A percentile compares a stretch with the other conserved stretches of the same genome.
These are phyloP conservation scores for Hypocrella siamensis DNA, from an alignment of 2,329 filamentous ascomycete genomes.

Conservation along the genomic window DNA sequence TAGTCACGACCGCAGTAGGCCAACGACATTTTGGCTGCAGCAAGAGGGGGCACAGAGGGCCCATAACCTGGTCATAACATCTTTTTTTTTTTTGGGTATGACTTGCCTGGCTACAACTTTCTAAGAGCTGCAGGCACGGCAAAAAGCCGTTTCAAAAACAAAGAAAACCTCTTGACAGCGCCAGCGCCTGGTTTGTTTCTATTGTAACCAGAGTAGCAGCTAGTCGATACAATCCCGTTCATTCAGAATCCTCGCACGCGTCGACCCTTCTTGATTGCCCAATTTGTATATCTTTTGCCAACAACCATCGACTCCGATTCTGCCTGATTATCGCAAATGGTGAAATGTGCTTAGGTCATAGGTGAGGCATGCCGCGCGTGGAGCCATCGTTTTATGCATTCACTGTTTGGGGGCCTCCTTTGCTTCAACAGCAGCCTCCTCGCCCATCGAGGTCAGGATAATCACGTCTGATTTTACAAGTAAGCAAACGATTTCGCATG, in stretches of 20 bases:
- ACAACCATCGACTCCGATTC: conserved; percentile 15
- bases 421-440: conserved; percentile 81
- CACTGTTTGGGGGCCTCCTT: conserved; percentile 63
- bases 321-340: conserved; percentile 8
- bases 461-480: conserved; percentile 53
- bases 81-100: conserved; percentile 16
- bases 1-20: conserved; percentile 8
- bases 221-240: conserved; percentile 28
- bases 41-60: neutral
- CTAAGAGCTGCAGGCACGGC: conserved; percentile 14
- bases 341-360: conserved; percentile 10
- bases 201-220: conserved; percentile 16
- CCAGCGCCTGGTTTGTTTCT: conserved; percentile 7
- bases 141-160: conserved; percentile 20
- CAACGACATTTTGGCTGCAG: conserved; percentile 5
- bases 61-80: conserved; percentile 11
- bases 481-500: neutral
- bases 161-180: conserved; percentile 16
- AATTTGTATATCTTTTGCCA: conserved; percentile 18
- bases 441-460: conserved; percentile 89
- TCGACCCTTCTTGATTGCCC: conserved; percentile 23
- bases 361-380: conserved; percentile 11
- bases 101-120: conserved; percentile 15
- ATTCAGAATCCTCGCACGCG: conserved; percentile 25
- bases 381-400: conserved; percentile 6